Evolutionary conservation across 169 alveolate genomes (phyloP).

Genomic region (Cryptosporidium tyzzeri): DNA sequence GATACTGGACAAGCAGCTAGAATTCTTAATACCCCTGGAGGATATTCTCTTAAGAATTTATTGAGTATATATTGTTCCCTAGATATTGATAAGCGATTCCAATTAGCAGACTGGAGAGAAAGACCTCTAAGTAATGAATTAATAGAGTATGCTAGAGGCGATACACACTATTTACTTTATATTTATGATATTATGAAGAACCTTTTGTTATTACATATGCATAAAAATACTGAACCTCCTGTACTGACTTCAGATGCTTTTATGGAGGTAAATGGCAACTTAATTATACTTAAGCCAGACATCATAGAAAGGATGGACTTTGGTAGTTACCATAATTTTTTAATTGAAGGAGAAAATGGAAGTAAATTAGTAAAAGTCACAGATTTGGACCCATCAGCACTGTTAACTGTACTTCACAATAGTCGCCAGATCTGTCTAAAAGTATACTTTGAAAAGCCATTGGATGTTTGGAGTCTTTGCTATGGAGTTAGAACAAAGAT

Average conservation of each 20-base stretch:
- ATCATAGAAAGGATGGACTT: not conserved
- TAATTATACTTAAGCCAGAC: not conserved
- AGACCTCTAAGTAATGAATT: conserved; percentile 90
- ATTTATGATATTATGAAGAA: conserved; percentile 88
- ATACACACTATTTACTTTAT: conserved; percentile 92
- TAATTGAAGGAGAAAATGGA: not conserved
- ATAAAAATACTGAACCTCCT: conserved; percentile 1
- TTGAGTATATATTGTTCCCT: conserved; percentile 85
- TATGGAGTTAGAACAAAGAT: conserved; percentile 15
- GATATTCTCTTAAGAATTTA: conserved; percentile 86
- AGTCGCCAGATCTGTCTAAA: conserved; percentile 51
- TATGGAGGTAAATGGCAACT: not conserved
- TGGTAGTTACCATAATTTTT: not conserved
- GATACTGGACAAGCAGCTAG: conserved; percentile 95
- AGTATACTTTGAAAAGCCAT: conserved; percentile 35
- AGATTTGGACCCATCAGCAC: conserved; percentile 48
- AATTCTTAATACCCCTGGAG: conserved; percentile 84
- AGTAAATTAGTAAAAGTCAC: not conserved
- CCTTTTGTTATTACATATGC: conserved; percentile 61
- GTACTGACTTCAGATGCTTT: conserved; percentile 26
- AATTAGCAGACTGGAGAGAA: conserved; percentile 94
- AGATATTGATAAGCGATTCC: conserved; percentile 89
- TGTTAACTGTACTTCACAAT: conserved; percentile 48
- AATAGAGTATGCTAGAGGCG: conserved; percentile 91
- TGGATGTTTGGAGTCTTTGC: conserved; percentile 43